Evolutionary conservation across 257 asterid species (phyloP).

Genomic region (Salvia splendens): DNA sequence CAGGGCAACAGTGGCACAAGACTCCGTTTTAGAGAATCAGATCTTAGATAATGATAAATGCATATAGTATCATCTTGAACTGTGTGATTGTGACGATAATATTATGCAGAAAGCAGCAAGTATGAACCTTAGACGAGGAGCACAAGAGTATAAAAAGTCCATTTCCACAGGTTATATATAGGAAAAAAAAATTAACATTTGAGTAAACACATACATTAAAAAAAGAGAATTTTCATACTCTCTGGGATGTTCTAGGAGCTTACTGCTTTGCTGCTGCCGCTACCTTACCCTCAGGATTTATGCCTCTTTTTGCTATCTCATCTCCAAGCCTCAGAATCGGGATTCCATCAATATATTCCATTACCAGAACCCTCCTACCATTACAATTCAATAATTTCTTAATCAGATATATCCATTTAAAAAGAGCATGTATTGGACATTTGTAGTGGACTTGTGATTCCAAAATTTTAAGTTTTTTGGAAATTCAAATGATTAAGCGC

Average conservation of each 20-base stretch:
- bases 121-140: not conserved
- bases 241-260: constrained; percentile 55
- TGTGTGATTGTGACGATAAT: not conserved
- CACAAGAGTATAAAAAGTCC: not conserved
- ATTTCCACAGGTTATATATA: not conserved
- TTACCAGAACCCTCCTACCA: constrained; percentile 81
- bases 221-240: constrained; percentile 48
- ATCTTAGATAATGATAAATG: not conserved
- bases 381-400: constrained; percentile 29
- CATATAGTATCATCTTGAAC: constrained; percentile 3
- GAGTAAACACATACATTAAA: constrained; percentile 27
- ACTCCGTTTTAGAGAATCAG: not conserved
- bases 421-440: constrained; percentile 7
- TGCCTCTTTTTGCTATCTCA: constrained; percentile 93
- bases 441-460: constrained; percentile 4
- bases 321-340: constrained; percentile 93
- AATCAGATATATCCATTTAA: constrained; percentile 12
- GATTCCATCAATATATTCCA: constrained; percentile 92
- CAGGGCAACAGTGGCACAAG: not conserved
- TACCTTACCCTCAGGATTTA: constrained; percentile 81
- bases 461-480: constrained; percentile 11
- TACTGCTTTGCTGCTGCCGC: constrained; percentile 97
- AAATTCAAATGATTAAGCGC: constrained; percentile 18
- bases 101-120: constrained; percentile 13
- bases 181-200: constrained; percentile 1